A percentile compares a stretch with the other conserved stretches of the same genome.
These are phyloP conservation scores for Leonotis leonurus DNA, from an alignment of 257 asterid genomes.

Conservation along the genomic window DNA sequence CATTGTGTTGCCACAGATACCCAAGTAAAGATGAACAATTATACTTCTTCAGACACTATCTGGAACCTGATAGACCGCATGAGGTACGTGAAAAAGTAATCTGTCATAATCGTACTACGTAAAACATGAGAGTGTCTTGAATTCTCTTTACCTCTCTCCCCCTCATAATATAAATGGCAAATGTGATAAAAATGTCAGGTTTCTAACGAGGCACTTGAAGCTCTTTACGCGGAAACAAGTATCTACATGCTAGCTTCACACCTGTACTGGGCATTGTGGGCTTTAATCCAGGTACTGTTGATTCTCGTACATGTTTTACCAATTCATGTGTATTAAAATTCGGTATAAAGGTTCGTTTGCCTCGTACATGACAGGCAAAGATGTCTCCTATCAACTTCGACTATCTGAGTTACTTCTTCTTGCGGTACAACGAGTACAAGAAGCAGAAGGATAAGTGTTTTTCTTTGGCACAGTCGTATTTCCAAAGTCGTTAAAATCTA, in stretches of 20 bases:
- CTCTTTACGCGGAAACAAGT: slow-evolving; percentile 66
- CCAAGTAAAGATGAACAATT: slow-evolving; percentile 69
- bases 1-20: slow-evolving; percentile 42
- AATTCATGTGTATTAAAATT: too few relatives aligned
- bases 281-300: slow-evolving; percentile 74
- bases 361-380: slow-evolving; percentile 55
- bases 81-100: slow-evolving; percentile 57
- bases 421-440: slow-evolving; percentile 69
- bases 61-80: slow-evolving; percentile 47
- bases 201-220: slow-evolving; percentile 52
- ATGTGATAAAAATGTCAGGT: slow-evolving; percentile 36
- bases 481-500: slow-evolving; percentile 18
- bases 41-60: slow-evolving; percentile 81
- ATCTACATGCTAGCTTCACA: slow-evolving; percentile 82
- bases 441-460: slow-evolving; percentile 51
- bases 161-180: neutral
- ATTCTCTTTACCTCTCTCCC: neutral
- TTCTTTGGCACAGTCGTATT: slow-evolving; percentile 36
- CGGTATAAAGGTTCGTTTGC: slow-evolving; percentile 5
- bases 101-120: too few relatives aligned
- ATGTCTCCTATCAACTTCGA: slow-evolving; percentile 91
- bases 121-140: too few relatives aligned
- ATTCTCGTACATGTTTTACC: neutral
- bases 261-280: slow-evolving; percentile 93
- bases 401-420: slow-evolving; percentile 69